These are phyloP conservation scores for Pseudopithomyces maydicus DNA, from an alignment of 2,329 filamentous ascomycete genomes.

Conservation along the genomic window DNA sequence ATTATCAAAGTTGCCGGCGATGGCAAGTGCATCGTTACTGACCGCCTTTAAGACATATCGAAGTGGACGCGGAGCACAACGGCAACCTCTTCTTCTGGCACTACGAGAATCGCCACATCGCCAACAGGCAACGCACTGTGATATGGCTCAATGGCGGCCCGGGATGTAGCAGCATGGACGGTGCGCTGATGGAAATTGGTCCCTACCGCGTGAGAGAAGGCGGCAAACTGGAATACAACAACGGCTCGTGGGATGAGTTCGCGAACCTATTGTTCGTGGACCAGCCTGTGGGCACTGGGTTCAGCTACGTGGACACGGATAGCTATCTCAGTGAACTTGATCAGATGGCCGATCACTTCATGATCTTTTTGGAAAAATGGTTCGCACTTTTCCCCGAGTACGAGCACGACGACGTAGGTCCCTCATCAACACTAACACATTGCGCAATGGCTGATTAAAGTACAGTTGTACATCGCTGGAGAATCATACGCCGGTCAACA, in stretches of 20 bases:
- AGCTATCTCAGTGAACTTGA: conserved; percentile 83
- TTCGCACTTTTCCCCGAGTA: conserved; percentile 91
- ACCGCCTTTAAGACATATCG: conserved; percentile 73
- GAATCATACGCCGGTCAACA: conserved; percentile 97
- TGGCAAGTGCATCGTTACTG: conserved; percentile 10
- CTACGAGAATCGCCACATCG: conserved; percentile 93
- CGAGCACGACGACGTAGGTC: conserved; percentile 83
- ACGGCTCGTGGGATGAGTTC: conserved; percentile 98
- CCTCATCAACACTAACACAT: neutral
- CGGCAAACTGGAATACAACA: conserved; percentile 74
- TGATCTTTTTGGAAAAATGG: conserved; percentile 89
- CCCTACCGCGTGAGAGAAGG: conserved; percentile 85
- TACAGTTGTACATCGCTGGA: conserved; percentile 87
- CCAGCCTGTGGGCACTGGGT: conserved; percentile 94
- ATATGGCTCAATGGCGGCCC: conserved; percentile 98
- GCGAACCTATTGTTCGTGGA: conserved; percentile 96
- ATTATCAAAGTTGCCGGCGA: conserved; percentile 23
- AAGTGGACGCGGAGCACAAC: conserved; percentile 81
- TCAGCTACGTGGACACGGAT: conserved; percentile 92
- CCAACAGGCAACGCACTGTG: conserved; percentile 85
- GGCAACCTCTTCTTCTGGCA: conserved; percentile 99
- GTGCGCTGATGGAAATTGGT: conserved; percentile 93
- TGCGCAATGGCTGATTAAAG: conserved; percentile 19
- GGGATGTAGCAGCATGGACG: conserved; percentile 96
- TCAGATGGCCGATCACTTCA: conserved; percentile 87